Evolutionary conservation across 768 basidiomycete species (phyloP), one percentile per base, ranked within the genome.

Genomic region (Russula compacta): DNA sequence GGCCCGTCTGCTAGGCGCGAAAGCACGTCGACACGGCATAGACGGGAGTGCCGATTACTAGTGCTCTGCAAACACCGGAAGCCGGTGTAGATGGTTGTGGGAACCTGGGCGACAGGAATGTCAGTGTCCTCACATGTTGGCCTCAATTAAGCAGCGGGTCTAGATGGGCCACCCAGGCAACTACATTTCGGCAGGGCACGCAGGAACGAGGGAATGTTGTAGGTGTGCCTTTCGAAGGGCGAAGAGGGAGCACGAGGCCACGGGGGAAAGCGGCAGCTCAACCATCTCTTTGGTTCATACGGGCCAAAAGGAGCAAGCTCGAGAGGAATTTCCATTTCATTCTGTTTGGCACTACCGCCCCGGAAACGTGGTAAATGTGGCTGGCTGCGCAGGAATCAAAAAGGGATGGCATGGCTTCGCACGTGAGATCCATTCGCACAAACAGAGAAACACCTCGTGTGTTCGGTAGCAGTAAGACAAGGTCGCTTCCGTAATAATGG

Each of bases 251-350:
- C 53, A 42, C 53, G 39, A 40, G 53, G n/a, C 39, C 53, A 53
- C 4, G 53, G 11, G 6, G 11, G 19, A 12, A 49, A 32, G 40
- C 40, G 46, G n/a, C 3, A 39, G 46, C 40, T 29, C 44, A 10
- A 35, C 61, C 61, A 32, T 12, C 39, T 35, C 15, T 32, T n/a
- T 53, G 61, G 61, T 9, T 11, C 56, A 24, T 6, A 17, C 4
- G 7, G 6, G 14, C 56, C 52, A 53, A 49, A 63, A 58, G 61
- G 61, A 58, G 61, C 39, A 63, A 58, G 14, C 43, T 50, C 12
- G 40, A 24, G 40, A 42, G 3, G 55, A 61, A 61, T 33, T 61
- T 55, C 50, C 50, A 61, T 40, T 57, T 39, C 24, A 19, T 33
- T 17, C 9, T 38, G 17, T 52, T 53, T 52, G 42, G 24, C 44